phyloP scores from a whole-genome alignment of 2,329 filamentous ascomycete genomes.

The Hypoxylon sp. region DNA sequence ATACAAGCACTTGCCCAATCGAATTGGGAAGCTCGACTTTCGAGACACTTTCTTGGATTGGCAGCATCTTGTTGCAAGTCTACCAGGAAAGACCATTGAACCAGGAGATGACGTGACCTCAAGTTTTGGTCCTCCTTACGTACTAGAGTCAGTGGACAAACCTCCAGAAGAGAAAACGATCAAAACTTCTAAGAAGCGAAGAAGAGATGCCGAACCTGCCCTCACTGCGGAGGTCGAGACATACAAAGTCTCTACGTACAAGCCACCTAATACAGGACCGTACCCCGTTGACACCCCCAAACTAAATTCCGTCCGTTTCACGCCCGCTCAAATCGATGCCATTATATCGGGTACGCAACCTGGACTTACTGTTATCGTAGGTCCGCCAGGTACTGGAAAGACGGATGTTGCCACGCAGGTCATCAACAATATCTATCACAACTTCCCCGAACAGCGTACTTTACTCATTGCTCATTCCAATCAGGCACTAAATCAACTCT shows the following conservation, averaged over 20 bases:
- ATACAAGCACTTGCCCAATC: constrained; percentile 83
- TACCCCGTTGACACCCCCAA: constrained; percentile 87
- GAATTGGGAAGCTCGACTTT: constrained; percentile 83
- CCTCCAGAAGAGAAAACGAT: constrained; percentile 57
- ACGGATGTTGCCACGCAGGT: constrained; percentile 99
- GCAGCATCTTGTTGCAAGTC: constrained; percentile 89
- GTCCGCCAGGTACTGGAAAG: constrained; percentile 95
- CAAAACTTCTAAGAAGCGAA: constrained; percentile 84
- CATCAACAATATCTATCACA: constrained; percentile 98
- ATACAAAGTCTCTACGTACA: constrained; percentile 88
- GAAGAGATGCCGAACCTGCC: constrained; percentile 76
- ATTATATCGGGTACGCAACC: constrained; percentile 94
- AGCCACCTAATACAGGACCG: constrained; percentile 85
- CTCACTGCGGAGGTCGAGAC: constrained; percentile 70
- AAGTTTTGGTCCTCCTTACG: constrained; percentile 87
- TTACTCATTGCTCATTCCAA: constrained; percentile 96
- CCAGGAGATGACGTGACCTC: constrained; percentile 74
- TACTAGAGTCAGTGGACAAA: constrained; percentile 73
- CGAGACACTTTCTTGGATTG: constrained; percentile 95
- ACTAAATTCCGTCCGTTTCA: constrained; percentile 86
- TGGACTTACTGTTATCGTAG: constrained; percentile 91
- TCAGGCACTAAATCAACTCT: constrained; percentile 95
- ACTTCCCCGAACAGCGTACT: constrained; percentile 92
- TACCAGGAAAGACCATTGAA: constrained; percentile 87
- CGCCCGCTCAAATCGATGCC: constrained; percentile 88